These are phyloP conservation scores for Monocercomonoides exilis DNA, from an alignment of 78 protist species.

Conservation along the genomic window DNA sequence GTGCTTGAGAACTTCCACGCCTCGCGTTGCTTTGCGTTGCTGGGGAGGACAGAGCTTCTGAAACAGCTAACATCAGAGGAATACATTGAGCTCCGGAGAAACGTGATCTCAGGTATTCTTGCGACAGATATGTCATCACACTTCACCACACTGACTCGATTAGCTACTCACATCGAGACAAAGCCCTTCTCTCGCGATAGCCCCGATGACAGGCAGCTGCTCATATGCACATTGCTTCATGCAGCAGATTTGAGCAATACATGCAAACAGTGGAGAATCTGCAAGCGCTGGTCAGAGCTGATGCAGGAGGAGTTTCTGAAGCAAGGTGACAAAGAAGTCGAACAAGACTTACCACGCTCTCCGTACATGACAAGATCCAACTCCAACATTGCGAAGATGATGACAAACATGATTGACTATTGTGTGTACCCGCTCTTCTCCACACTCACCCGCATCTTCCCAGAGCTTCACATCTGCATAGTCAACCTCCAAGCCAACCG, in stretches of 20 bases:
- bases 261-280: not conserved
- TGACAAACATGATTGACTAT: not conserved
- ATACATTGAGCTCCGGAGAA: not conserved
- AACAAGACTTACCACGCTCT: not conserved
- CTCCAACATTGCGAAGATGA: not conserved
- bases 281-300: constrained; percentile 15
- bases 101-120: not conserved
- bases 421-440: not conserved
- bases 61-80: constrained; percentile 26
- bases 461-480: not conserved
- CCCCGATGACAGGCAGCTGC: constrained; percentile 20
- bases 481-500: constrained; percentile 17
- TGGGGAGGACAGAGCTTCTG: constrained; percentile 45
- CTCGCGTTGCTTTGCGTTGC: constrained; percentile 51
- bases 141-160: constrained; percentile 7
- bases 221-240: not conserved
- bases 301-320: not conserved
- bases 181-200: not conserved
- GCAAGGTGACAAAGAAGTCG: not conserved
- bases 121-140: constrained; percentile 4
- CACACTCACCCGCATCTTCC: not conserved
- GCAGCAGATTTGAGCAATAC: not conserved
- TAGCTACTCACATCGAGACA: constrained; percentile 12
- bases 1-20: constrained; percentile 77
- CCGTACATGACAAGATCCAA: not conserved